Conservation (phyloP, 805 yeast species). For the Schizosaccharomyces lindneri region DNA sequence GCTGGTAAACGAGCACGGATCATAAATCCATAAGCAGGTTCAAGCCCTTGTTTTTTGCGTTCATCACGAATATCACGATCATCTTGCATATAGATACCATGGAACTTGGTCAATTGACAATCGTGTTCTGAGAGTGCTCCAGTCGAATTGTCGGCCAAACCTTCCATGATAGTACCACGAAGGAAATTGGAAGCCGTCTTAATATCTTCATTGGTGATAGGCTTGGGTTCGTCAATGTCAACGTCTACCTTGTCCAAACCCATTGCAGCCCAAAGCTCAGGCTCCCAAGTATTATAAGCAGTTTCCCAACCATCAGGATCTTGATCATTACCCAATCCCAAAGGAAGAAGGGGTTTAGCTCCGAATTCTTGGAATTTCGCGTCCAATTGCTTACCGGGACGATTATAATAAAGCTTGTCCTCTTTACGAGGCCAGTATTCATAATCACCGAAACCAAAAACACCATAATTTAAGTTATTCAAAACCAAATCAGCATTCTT, state of each 20-base stretch:
- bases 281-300: conserved; percentile 76
- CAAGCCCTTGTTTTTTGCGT: conserved; percentile 74
- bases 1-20: conserved; percentile 89
- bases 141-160: conserved; percentile 53
- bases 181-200: conserved; percentile 64
- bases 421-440: conserved; percentile 94
- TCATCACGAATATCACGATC: conserved; percentile 89
- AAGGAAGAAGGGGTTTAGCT: conserved; percentile 42
- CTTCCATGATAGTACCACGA: conserved; percentile 83
- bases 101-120: conserved; percentile 88
- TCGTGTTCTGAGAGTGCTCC: conserved; percentile 80
- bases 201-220: conserved; percentile 86
- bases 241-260: conserved; percentile 67
- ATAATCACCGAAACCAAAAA: conserved; percentile 60
- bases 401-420: conserved; percentile 80
- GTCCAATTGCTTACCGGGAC: conserved; percentile 56
- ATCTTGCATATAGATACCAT: conserved; percentile 95
- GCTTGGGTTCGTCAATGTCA: conserved; percentile 72
- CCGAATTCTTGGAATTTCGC: conserved; percentile 44
- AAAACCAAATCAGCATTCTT: conserved; percentile 41
- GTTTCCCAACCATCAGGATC: conserved; percentile 89
- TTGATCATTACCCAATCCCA: conserved; percentile 90
- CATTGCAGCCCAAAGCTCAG: conserved; percentile 59
- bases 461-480: conserved; percentile 29
- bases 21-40: conserved; percentile 94